Evolutionary conservation across 305 asterid genomes (phyloP).

Genomic region (Petunia hybrid): DNA sequence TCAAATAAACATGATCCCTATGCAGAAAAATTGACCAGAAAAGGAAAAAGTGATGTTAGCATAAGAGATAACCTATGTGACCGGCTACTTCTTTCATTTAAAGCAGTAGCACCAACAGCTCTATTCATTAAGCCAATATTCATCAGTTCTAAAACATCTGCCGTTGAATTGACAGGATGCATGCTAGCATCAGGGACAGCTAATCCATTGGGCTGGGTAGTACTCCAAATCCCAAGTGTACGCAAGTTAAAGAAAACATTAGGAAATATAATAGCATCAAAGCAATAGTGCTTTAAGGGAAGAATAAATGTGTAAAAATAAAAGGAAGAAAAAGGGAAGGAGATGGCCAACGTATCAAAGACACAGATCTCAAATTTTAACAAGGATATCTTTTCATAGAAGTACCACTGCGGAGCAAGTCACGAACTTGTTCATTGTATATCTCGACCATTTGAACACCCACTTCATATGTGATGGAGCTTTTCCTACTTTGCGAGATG

Average conservation of each 20-base stretch:
- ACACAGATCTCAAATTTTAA: slow-evolving; percentile 24
- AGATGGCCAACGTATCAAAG: slow-evolving; percentile 34
- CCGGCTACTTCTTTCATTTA: slow-evolving; percentile 96
- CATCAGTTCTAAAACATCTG: slow-evolving; percentile 90
- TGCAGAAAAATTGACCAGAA: slow-evolving; percentile 30
- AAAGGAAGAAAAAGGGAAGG: background rate
- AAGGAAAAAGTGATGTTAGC: slow-evolving; percentile 25
- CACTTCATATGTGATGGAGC: slow-evolving; percentile 78
- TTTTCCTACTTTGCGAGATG: slow-evolving; percentile 74
- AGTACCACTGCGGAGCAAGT: slow-evolving; percentile 67
- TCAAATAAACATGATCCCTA: slow-evolving; percentile 37
- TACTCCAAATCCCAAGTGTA: slow-evolving; percentile 96
- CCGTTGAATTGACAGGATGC: slow-evolving; percentile 84
- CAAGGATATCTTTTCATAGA: slow-evolving; percentile 94
- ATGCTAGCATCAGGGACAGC: slow-evolving; percentile 98
- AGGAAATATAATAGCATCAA: background rate
- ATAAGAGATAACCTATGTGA: slow-evolving; percentile 75
- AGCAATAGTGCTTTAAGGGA: slow-evolving; percentile 15
- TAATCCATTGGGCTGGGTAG: slow-evolving; percentile 90
- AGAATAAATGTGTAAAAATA: slow-evolving; percentile 19
- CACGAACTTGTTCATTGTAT: slow-evolving; percentile 96
- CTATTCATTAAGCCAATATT: slow-evolving; percentile 81
- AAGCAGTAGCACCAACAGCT: slow-evolving; percentile 94
- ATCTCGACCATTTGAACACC: slow-evolving; percentile 98
- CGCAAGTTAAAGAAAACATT: slow-evolving; percentile 76